phyloP scores from a whole-genome alignment of 805 yeast genomes.

The Isabelozyma gotoi region DNA sequence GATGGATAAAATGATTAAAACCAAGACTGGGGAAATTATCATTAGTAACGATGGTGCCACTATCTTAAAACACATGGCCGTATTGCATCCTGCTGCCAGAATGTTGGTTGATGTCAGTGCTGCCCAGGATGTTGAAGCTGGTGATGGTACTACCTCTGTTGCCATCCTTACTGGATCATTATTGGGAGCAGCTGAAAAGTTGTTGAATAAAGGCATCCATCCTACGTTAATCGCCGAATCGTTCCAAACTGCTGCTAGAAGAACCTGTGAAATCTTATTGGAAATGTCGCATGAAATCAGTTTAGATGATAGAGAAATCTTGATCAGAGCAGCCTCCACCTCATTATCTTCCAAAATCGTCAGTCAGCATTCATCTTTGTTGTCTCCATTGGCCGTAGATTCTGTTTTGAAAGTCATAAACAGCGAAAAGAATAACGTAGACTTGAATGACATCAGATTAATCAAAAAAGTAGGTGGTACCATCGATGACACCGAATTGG shows the following conservation, averaged over 20 bases:
- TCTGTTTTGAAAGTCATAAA: conserved; percentile 79
- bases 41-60: conserved; percentile 99
- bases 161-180: conserved; percentile 94
- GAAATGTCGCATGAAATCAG: conserved; percentile 84
- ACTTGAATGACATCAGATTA: conserved; percentile 81
- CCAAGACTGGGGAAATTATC: conserved; percentile 86
- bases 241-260: conserved; percentile 82
- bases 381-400: conserved; percentile 94
- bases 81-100: conserved; percentile 96
- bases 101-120: conserved; percentile 95
- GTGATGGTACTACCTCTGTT: conserved; percentile 98
- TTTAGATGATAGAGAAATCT: conserved; percentile 76
- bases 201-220: conserved; percentile 87
- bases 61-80: conserved; percentile 95
- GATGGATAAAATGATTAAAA: conserved; percentile 98
- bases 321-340: conserved; percentile 90
- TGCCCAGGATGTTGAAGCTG: conserved; percentile 99
- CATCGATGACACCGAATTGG: conserved; percentile 90
- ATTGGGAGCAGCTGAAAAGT: conserved; percentile 90
- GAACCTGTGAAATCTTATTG: conserved; percentile 77
- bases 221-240: conserved; percentile 94
- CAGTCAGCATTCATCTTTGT: conserved; percentile 79
- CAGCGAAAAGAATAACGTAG: conserved; percentile 64
- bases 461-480: conserved; percentile 97
- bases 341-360: conserved; percentile 94